phyloP scores from a whole-genome alignment of 202 grass and related monocot species.

The Eragrostis tef region DNA sequence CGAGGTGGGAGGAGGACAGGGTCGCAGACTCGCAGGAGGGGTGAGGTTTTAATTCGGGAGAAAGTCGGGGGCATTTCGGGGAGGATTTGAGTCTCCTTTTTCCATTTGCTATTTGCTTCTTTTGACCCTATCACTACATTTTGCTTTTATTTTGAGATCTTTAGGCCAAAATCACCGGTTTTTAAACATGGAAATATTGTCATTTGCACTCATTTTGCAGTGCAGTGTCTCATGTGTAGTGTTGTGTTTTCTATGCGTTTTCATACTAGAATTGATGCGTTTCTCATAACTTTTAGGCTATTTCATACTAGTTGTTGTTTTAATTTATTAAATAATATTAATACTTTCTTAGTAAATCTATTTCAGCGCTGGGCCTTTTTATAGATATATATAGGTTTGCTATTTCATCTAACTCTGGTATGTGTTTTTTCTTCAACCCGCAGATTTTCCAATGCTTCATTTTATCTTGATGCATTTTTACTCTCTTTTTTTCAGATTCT shows the following conservation, averaged over 20 bases:
- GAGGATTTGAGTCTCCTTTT: not conserved
- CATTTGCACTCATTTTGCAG: not conserved
- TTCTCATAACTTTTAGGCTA: not conserved
- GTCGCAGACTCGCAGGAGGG: slow-evolving; percentile 38
- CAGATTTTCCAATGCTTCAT: not conserved
- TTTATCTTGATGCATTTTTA: not conserved
- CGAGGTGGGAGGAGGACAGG: slow-evolving; percentile 43
- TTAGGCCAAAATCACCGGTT: not conserved
- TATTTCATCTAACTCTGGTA: no score
- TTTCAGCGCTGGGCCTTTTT: no score
- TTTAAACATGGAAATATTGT: not conserved
- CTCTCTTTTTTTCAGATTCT: not conserved
- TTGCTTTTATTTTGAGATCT: not conserved
- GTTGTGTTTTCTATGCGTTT: no score
- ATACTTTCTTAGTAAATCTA: no score
- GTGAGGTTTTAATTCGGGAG: slow-evolving; percentile 49
- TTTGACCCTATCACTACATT: not conserved
- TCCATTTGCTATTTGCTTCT: not conserved
- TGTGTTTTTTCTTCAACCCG: no score
- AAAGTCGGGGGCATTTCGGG: slow-evolving; percentile 23
- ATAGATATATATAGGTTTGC: no score
- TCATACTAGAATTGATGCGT: no score
- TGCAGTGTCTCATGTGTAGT: no score
- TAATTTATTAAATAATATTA: no score
- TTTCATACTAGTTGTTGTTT: not conserved